phyloP scores from a whole-genome alignment of 768 basidiomycete species.

The Leccinum obscurum region DNA sequence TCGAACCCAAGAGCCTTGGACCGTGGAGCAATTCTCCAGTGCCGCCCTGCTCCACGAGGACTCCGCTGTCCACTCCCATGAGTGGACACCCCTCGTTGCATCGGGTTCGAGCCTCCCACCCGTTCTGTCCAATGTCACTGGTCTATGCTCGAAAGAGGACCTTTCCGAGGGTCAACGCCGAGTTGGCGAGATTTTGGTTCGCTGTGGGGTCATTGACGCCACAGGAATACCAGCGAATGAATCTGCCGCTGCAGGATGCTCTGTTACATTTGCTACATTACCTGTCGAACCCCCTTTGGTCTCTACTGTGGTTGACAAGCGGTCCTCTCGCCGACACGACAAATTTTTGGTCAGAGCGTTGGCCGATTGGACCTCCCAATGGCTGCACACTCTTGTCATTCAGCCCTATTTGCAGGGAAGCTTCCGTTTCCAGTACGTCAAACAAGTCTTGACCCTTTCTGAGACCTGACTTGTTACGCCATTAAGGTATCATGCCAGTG shows the following conservation, averaged over 20 bases:
- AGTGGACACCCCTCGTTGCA: slow-evolving; percentile 8
- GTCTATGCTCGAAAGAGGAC: slow-evolving; percentile 1
- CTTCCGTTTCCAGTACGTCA: slow-evolving; percentile 26
- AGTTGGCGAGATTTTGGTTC: slow-evolving; percentile 22
- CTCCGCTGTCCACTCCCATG: neutral
- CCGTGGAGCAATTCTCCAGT: slow-evolving; percentile 1
- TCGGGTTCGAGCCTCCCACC: slow-evolving; percentile 1
- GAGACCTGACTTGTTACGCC: neutral
- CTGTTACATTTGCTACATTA: neutral
- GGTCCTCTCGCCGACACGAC: slow-evolving; percentile 5
- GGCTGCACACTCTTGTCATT: slow-evolving; percentile 27
- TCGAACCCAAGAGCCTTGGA: neutral
- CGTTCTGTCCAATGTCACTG: neutral
- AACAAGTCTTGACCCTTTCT: neutral
- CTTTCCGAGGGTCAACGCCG: slow-evolving; percentile 20
- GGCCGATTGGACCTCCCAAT: slow-evolving; percentile 28
- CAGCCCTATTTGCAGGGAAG: slow-evolving; percentile 19
- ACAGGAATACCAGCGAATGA: slow-evolving; percentile 2
- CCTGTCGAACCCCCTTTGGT: neutral
- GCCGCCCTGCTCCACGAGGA: neutral
- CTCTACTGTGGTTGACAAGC: neutral
- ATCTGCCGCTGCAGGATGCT: neutral
- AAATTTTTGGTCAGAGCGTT: slow-evolving; percentile 11
- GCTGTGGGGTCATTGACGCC: slow-evolving; percentile 19
- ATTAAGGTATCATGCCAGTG: slow-evolving; percentile 17